These are phyloP conservation scores for Aspergillus cavernicola DNA, from an alignment of 495 filamentous ascomycete genomes.

Conservation along the genomic window DNA sequence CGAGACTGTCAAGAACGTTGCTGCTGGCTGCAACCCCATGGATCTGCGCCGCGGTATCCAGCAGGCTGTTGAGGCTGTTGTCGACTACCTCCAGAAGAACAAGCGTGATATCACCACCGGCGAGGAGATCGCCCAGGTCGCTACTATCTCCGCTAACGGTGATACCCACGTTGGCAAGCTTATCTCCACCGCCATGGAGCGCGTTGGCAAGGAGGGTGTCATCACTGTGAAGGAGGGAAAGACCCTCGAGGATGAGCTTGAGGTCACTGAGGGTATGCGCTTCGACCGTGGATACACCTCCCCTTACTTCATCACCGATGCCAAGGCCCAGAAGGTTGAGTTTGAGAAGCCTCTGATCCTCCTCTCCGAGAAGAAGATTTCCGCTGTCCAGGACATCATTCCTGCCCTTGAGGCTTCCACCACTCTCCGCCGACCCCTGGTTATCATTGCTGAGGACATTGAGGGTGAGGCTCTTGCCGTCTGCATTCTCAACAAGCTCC, in stretches of 20 bases:
- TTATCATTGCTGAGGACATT: constrained; percentile 99
- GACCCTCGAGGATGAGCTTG: constrained; percentile 95
- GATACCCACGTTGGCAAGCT: constrained; percentile 93
- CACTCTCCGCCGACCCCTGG: constrained; percentile 87
- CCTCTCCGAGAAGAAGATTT: constrained; percentile 99
- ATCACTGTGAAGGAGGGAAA: constrained; percentile 99
- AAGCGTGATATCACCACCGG: constrained; percentile 96
- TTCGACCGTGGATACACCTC: constrained; percentile 99
- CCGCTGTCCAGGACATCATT: constrained; percentile 95
- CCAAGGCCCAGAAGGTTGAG: constrained; percentile 97
- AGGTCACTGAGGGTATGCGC: constrained; percentile 98
- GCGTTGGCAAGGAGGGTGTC: constrained; percentile 99
- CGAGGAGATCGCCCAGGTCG: constrained; percentile 95
- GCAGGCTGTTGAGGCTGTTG: constrained; percentile 90
- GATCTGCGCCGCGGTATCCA: constrained; percentile 95
- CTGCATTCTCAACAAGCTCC: constrained; percentile 99
- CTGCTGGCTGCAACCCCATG: constrained; percentile 99
- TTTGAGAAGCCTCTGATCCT: constrained; percentile 99
- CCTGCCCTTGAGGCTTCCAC: constrained; percentile 96
- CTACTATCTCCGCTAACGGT: constrained; percentile 96
- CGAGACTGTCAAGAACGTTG: constrained; percentile 99
- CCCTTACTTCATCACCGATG: constrained; percentile 99
- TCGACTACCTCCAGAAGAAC: constrained; percentile 88
- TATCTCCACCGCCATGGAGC: constrained; percentile 98
- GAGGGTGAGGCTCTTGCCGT: constrained; percentile 98